Conservation (phyloP, 1,139 yeast species). For the Schwanniomyces etchellsii region DNA sequence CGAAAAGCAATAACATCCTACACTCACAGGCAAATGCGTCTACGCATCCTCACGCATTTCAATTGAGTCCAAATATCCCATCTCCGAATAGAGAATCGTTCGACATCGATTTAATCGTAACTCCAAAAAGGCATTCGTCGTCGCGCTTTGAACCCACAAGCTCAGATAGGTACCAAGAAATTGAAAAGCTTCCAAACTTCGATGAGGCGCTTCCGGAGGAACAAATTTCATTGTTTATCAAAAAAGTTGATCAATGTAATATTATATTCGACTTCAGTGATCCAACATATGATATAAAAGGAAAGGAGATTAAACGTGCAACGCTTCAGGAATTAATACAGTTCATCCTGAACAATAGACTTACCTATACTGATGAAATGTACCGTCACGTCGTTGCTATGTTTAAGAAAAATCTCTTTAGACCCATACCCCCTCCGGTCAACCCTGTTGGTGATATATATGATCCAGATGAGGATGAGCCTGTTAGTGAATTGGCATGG, state of each 20-base stretch:
- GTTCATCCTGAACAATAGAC: constrained; percentile 75
- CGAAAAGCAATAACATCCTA: constrained; percentile 4
- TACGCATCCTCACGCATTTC: constrained; percentile 21
- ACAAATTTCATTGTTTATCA: constrained; percentile 74
- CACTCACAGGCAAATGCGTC: constrained; percentile 24
- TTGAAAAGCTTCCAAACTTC: constrained; percentile 78
- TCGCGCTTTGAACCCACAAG: constrained; percentile 84
- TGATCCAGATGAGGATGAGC: constrained; percentile 99
- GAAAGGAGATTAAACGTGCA: constrained; percentile 84
- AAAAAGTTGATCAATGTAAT: constrained; percentile 91
- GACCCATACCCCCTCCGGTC: constrained; percentile 98
- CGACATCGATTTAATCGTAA: constrained; percentile 41
- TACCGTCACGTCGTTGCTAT: constrained; percentile 81
- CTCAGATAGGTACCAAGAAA: constrained; percentile 56
- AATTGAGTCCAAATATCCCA: constrained; percentile 35
- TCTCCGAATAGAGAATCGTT: constrained; percentile 41
- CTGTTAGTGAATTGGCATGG: constrained; percentile 95
- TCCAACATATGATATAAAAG: constrained; percentile 86
- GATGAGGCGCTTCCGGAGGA: constrained; percentile 88
- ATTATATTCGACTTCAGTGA: constrained; percentile 91
- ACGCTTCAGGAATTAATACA: constrained; percentile 87
- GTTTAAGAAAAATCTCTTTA: constrained; percentile 83
- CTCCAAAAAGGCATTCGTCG: constrained; percentile 92
- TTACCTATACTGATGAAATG: constrained; percentile 86
- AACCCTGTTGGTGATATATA: constrained; percentile 93